Conservation (phyloP, 352 stramenopile species). For the Plasmopara halstedii region DNA sequence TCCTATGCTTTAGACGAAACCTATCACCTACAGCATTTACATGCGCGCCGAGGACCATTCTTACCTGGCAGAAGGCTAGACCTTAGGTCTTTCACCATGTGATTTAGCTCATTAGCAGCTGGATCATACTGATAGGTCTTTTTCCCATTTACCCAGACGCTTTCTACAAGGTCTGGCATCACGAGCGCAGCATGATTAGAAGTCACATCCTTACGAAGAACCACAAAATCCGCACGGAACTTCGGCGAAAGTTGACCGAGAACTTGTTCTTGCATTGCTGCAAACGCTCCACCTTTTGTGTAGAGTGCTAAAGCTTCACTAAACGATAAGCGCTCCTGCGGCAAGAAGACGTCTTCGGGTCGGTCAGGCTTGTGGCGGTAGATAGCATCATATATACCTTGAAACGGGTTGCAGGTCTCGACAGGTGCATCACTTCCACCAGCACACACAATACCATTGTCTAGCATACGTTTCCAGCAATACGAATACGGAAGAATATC, state of each 20-base stretch:
- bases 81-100: slow-evolving; percentile 32
- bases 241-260: slow-evolving; percentile 48
- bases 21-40: slow-evolving; percentile 46
- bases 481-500: slow-evolving; percentile 61
- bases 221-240: slow-evolving; percentile 66
- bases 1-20: too few species aligned
- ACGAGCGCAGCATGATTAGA: slow-evolving; percentile 35
- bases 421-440: slow-evolving; percentile 82
- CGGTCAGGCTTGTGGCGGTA: slow-evolving; percentile 51
- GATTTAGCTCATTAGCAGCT: neutral
- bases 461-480: slow-evolving; percentile 81
- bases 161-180: slow-evolving; percentile 38
- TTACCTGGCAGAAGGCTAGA: slow-evolving; percentile 60
- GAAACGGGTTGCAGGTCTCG: slow-evolving; percentile 82
- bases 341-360: slow-evolving; percentile 48
- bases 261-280: slow-evolving; percentile 44
- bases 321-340: slow-evolving; percentile 62
- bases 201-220: slow-evolving; percentile 51
- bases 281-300: slow-evolving; percentile 65
- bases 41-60: slow-evolving; percentile 60
- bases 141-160: slow-evolving; percentile 58
- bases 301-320: slow-evolving; percentile 72
- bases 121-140: slow-evolving; percentile 43
- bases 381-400: slow-evolving; percentile 85
- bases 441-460: slow-evolving; percentile 62